Conservation (phyloP, 2,329 filamentous ascomycete genomes). For the Epichloe gansuensis region DNA sequence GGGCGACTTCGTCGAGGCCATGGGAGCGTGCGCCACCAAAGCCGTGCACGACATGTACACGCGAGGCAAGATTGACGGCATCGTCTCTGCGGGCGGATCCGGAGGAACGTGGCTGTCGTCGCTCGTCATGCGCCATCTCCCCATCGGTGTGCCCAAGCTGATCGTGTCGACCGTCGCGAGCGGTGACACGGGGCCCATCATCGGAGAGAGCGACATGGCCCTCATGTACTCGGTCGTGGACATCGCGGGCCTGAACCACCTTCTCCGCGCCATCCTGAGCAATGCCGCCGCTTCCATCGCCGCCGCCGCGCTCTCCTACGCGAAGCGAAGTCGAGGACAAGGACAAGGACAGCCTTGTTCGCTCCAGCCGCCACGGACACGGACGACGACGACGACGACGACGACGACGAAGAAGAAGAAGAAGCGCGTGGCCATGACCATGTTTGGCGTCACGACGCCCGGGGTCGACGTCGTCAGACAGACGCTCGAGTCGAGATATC, state of each 20-base stretch:
- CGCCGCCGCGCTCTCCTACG: slow-evolving; percentile 42
- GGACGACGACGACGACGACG: too few species aligned
- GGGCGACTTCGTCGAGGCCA: slow-evolving; percentile 42
- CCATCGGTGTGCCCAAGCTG: slow-evolving; percentile 56
- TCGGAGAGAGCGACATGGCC: slow-evolving; percentile 56
- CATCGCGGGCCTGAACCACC: slow-evolving; percentile 50
- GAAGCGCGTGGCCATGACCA: slow-evolving; percentile 51
- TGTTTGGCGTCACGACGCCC: slow-evolving; percentile 65
- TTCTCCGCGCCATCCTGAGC: slow-evolving; percentile 43
- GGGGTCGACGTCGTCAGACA: slow-evolving; percentile 43
- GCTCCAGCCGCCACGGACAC: not conserved
- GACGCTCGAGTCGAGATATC: slow-evolving; percentile 32
- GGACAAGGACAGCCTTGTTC: too few species aligned
- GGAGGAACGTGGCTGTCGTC: slow-evolving; percentile 50
- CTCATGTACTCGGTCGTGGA: slow-evolving; percentile 64
- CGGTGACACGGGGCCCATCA: slow-evolving; percentile 50
- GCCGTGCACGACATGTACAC: slow-evolving; percentile 28
- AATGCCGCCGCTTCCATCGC: slow-evolving; percentile 52
- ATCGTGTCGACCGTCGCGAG: slow-evolving; percentile 60
- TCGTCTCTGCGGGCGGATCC: slow-evolving; percentile 50
- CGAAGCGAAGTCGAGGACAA: not conserved
- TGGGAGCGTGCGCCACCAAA: slow-evolving; percentile 35
- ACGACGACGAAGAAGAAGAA: slow-evolving; percentile 13
- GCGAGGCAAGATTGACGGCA: slow-evolving; percentile 34
- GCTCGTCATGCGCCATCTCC: slow-evolving; percentile 48